Evolutionary conservation across 352 stramenopile genomes (phyloP), one percentile per base, ranked within the genome.

Genomic region (Pythium dissimile): DNA sequence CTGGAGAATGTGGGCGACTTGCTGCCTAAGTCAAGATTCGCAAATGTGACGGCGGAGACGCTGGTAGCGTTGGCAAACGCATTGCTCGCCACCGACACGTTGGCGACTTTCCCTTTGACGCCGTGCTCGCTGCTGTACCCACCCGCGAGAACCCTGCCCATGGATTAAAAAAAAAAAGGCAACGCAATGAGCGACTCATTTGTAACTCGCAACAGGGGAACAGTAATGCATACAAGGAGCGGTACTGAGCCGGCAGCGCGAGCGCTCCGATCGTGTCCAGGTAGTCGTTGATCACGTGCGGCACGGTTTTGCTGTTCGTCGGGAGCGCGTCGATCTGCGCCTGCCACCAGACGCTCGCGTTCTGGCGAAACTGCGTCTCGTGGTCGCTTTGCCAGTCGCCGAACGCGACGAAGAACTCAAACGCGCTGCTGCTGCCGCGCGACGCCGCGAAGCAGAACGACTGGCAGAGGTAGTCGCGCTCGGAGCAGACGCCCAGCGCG

Each of bases 31-130:
- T 62, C 48, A 8, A 62, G 45, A 37, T 62, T 32, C 35, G 44
- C 44, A 5, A 62, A 12, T n/a, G 45, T 41, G 9, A 62, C 54
- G 4, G 34, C 11, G n/a, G 54, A 54, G 16, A 62, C 45, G 35
- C 32, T 44, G 41, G 53, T 47, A 10, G 42, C 26, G 26, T 53
- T 62, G 30, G 23, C 34, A n/a, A 62, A 54, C 16, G 46, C 26
- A 23, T 54, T 20, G 20, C 34, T 48, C 30, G 26, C 20, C 6
- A 62, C 43, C 35, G 54, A 54, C 23, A 62, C 44, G 16, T 62
- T 54, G 23, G 54, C 44, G 11, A 54, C 54, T 38, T 54, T 54
- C 15, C 54, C 54, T 15, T 62, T 62, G 15, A 62, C 11, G 7
- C 54, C 54, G 3, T 35, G 6, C 7, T 60, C 41, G 31, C 53